phyloP scores from a whole-genome alignment of 1,284 basidiomycete genomes.

The Cryptococcus hybrid region DNA sequence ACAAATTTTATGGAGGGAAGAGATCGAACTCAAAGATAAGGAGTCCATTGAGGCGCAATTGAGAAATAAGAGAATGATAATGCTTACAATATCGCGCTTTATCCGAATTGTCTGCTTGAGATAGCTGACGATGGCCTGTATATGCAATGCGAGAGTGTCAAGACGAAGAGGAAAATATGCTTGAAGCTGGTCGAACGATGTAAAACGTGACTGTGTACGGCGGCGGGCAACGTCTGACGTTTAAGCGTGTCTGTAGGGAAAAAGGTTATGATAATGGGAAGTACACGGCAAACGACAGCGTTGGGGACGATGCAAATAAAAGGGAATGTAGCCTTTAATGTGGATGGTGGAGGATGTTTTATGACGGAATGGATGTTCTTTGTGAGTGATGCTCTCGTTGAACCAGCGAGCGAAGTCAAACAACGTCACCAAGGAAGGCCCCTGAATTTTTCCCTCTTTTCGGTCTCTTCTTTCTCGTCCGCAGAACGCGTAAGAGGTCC shows the following conservation, averaged over 20 bases:
- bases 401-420: not conserved
- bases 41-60: too few species aligned
- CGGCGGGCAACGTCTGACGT: not conserved
- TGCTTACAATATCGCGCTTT: too few species aligned
- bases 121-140: too few species aligned
- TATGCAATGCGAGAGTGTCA: not conserved
- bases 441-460: not conserved
- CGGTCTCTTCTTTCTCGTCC: not conserved
- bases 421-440: not conserved
- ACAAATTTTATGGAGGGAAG: too few species aligned
- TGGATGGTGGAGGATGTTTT: not conserved
- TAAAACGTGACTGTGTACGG: not conserved
- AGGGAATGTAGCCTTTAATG: too few species aligned
- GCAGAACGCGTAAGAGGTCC: too few species aligned
- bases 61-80: too few species aligned
- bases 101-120: too few species aligned
- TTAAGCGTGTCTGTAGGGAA: not conserved
- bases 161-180: not conserved
- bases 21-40: too few species aligned
- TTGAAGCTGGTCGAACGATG: not conserved
- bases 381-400: not conserved
- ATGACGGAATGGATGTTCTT: not conserved
- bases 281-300: not conserved
- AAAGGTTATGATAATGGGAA: not conserved
- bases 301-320: too few species aligned